These are phyloP conservation scores for Auricularia auricula-judae DNA, from an alignment of 768 basidiomycete species.

Conservation along the genomic window DNA sequence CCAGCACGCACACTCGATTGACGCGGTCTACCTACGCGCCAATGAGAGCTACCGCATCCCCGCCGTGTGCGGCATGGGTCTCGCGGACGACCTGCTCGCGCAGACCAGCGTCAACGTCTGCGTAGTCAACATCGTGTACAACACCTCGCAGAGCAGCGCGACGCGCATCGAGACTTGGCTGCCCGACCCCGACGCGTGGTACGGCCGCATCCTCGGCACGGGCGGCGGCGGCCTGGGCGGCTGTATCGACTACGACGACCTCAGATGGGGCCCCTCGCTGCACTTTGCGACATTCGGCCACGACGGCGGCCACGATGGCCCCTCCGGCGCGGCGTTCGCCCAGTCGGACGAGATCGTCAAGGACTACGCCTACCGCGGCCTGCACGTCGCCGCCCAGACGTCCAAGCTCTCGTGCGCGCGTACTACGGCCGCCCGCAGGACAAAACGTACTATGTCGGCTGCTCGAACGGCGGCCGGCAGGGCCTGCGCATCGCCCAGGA, in stretches of 20 bases:
- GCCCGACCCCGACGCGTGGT: too few species aligned
- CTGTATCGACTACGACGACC: slow-evolving; percentile 10
- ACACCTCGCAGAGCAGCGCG: too few species aligned
- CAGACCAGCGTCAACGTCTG: too few species aligned
- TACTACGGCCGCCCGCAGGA: slow-evolving; percentile 15
- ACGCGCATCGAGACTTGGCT: too few species aligned
- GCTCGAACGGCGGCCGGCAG: slow-evolving; percentile 22
- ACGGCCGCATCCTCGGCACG: too few species aligned
- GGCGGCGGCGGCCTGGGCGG: too few species aligned
- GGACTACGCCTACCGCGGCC: slow-evolving; percentile 18
- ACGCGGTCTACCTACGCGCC: too few species aligned
- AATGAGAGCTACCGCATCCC: too few species aligned
- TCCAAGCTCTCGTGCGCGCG: slow-evolving; percentile 17
- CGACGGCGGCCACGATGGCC: slow-evolving; percentile 18
- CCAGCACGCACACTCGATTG: too few species aligned
- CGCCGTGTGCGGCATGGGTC: too few species aligned
- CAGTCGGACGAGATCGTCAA: slow-evolving; percentile 16
- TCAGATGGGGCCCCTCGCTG: slow-evolving; percentile 12
- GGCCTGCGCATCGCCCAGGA: slow-evolving; percentile 16
- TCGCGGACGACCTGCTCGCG: too few species aligned
- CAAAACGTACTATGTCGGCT: slow-evolving; percentile 21
- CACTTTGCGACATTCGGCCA: slow-evolving; percentile 17
- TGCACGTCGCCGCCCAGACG: slow-evolving; percentile 16
- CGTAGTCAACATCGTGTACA: too few species aligned
- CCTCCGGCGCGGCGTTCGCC: slow-evolving; percentile 9